Conservation (phyloP, 2,329 filamentous ascomycete genomes). For the Penicillium psychrosexuale region DNA sequence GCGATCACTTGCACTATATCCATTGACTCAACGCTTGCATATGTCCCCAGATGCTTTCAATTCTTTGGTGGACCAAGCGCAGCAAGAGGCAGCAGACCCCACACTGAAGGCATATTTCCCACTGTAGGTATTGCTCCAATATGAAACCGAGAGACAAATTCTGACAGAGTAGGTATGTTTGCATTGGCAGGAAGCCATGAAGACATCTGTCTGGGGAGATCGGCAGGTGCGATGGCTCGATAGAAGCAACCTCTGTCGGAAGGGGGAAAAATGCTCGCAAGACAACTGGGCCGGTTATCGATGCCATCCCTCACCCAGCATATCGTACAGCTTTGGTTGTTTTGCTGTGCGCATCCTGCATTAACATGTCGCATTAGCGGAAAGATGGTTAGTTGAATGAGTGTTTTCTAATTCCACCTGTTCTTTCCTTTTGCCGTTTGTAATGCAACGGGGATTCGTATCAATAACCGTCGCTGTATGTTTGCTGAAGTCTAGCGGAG, state of each 20-base stretch:
- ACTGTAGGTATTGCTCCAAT: slow-evolving; percentile 34
- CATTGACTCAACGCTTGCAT: slow-evolving; percentile 42
- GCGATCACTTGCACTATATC: slow-evolving; percentile 43
- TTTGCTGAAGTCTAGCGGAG: not conserved
- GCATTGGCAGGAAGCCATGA: slow-evolving; percentile 41
- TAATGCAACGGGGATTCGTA: not conserved
- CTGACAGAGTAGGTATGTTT: slow-evolving; percentile 40
- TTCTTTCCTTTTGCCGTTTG: not conserved
- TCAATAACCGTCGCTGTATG: not conserved
- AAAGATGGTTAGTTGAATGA: slow-evolving; percentile 20
- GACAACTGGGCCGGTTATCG: not conserved
- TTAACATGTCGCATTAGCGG: slow-evolving; percentile 16
- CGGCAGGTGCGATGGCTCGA: not conserved
- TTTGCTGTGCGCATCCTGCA: slow-evolving; percentile 11
- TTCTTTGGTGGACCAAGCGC: slow-evolving; percentile 36
- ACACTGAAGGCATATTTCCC: slow-evolving; percentile 46
- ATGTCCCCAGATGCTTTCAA: slow-evolving; percentile 43
- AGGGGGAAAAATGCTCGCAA: not conserved
- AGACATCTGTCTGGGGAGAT: not conserved
- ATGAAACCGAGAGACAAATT: not conserved
- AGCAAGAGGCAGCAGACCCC: slow-evolving; percentile 37
- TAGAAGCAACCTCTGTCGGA: not conserved
- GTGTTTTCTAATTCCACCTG: slow-evolving; percentile 5
- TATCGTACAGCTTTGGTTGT: slow-evolving; percentile 5
- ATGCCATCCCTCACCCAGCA: not conserved